Percentiles rank a stretch among this genome's conserved stretches.
Evolutionary conservation across 2,329 filamentous ascomycete genomes (phyloP).

Genomic region (Sordariomycetes sp.): DNA sequence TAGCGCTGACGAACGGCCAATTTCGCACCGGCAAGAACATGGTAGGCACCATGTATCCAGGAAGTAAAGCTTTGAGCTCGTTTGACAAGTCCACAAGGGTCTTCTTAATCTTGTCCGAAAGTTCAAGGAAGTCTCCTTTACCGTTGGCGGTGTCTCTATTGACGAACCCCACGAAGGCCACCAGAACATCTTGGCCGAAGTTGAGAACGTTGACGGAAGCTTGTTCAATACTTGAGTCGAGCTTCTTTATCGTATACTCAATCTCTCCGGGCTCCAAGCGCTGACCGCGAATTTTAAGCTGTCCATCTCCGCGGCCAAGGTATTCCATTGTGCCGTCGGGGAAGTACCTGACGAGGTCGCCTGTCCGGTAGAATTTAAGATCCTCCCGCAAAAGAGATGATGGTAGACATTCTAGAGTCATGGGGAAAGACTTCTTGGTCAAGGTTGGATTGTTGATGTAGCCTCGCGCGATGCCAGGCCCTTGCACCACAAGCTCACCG

Average conservation of each 20-base stretch:
- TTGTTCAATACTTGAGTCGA: neutral
- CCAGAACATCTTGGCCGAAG: neutral
- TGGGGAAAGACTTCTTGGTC: slow-evolving; percentile 4
- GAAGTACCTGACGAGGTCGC: slow-evolving; percentile 31
- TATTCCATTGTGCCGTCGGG: slow-evolving; percentile 21
- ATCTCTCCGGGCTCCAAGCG: slow-evolving; percentile 32
- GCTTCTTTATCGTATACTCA: slow-evolving; percentile 5
- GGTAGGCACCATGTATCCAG: slow-evolving; percentile 1
- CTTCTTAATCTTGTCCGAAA: neutral
- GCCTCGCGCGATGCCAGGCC: slow-evolving; percentile 3
- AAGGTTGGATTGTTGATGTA: slow-evolving; percentile 3
- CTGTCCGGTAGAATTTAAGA: slow-evolving; percentile 28
- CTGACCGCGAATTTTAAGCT: slow-evolving; percentile 47
- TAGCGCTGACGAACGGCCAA: neutral
- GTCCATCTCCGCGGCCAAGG: slow-evolving; percentile 41
- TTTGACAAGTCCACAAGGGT: neutral
- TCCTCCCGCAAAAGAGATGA: slow-evolving; percentile 1
- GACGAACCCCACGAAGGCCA: slow-evolving; percentile 4
- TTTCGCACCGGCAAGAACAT: neutral
- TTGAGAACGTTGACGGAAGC: neutral
- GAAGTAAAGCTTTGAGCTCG: neutral
- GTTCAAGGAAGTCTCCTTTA: neutral
- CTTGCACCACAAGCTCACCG: slow-evolving; percentile 5
- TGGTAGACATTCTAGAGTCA: neutral
- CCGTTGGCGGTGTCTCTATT: neutral